Evolutionary conservation across 192 early-diverging fungal species (phyloP).

Genomic region (Endogone sp.): DNA sequence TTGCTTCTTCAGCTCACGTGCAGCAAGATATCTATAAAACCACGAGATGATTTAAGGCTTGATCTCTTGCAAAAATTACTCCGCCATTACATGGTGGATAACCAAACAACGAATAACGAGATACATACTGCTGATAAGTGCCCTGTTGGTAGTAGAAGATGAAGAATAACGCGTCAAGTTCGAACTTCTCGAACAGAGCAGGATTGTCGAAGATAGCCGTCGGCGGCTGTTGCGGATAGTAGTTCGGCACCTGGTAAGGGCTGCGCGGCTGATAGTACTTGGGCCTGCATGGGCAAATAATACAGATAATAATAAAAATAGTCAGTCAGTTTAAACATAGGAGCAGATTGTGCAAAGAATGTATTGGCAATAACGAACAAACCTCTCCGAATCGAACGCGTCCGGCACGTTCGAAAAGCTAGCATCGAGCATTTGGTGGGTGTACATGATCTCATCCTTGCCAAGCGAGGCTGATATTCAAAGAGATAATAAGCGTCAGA

Average conservation of each 20-base stretch:
- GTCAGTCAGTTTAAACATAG: too few species aligned
- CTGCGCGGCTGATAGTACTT: slow-evolving; percentile 72
- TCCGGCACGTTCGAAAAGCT: slow-evolving; percentile 83
- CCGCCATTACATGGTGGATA: neutral
- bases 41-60: neutral
- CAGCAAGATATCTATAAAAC: slow-evolving; percentile 76
- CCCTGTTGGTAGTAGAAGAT: slow-evolving; percentile 98
- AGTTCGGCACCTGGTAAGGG: slow-evolving; percentile 80
- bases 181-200: slow-evolving; percentile 84
- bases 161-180: slow-evolving; percentile 94
- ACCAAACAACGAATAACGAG: neutral
- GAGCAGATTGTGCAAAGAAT: neutral
- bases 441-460: slow-evolving; percentile 45
- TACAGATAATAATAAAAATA: slow-evolving; percentile 4
- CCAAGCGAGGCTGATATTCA: slow-evolving; percentile 21
- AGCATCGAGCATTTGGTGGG: slow-evolving; percentile 76
- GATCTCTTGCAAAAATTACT: neutral
- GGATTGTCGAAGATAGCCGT: slow-evolving; percentile 79
- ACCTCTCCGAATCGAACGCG: slow-evolving; percentile 80
- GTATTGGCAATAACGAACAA: slow-evolving; percentile 1
- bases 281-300: slow-evolving; percentile 32
- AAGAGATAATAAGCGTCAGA: slow-evolving; percentile 12
- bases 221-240: slow-evolving; percentile 68
- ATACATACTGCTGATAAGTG: slow-evolving; percentile 92
- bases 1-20: slow-evolving; percentile 92